Base-by-base conservation (phyloP, 176 grass and related monocot species). In the Triticum urartu region DNA sequence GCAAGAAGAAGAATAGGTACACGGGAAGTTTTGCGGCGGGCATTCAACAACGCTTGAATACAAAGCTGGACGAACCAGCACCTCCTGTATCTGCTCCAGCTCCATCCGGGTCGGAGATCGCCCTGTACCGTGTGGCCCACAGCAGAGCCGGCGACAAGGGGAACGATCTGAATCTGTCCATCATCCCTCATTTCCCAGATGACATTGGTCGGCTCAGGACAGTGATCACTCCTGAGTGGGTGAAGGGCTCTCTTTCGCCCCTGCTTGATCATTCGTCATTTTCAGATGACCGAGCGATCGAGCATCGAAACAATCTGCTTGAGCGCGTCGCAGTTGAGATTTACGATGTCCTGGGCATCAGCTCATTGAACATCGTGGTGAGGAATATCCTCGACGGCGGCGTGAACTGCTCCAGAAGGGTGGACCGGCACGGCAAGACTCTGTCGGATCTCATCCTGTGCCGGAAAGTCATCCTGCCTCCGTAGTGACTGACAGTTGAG, bases 341-440 rank as follows among this genome's bases (percentile, higher is more conserved):
- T 18, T 95, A 95, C 63, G 85, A 92, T 24, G 92, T 91, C 77
- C 84, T 81, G 22, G 93, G 93, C 25, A 94, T 98, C 54, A 89
- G 88, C 67, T 87, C 96, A n/a, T 62, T 98, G 45, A 95, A 98
- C 71, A 80, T 98, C 56, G 90, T 95, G 65, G 90, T 90, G 70
- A 90, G 88, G 61, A 98, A 95, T 88, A 95, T 95, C 65, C 84
- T 98, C 2, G 96, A 98, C 68, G 93, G 96, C 20, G 93, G 96
- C 1, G 93, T 98, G 6, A 98, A 95, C 85, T 98, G 91, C 72
- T 95, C 96, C 5, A 93, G 96, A 82, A 91, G 96, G 80, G 95
- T 98, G 79, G 96, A 98, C 73, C 69, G 96, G 56, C 93, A 98
- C 32, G 96, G 96, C 9, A 98, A 98, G 82, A 92, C 93, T 30